Evolutionary conservation across 2,329 filamentous ascomycete genomes (phyloP).

Genomic region (Alternaria brassicae): DNA sequence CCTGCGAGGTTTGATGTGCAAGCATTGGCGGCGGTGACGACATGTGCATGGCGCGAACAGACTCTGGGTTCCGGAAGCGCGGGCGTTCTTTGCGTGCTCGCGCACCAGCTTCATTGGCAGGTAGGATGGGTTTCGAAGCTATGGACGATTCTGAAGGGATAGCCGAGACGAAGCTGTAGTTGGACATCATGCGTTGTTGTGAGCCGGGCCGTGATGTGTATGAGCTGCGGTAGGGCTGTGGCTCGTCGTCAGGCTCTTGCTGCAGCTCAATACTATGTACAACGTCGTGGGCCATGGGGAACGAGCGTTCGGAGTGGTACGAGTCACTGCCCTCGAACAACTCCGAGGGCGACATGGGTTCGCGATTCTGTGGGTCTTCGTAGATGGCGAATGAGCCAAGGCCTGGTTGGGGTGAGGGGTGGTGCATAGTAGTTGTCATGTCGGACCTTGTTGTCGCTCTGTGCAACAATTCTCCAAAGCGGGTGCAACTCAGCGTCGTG

Average conservation of each 20-base stretch:
- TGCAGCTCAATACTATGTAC: slow-evolving; percentile 43
- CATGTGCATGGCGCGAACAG: slow-evolving; percentile 75
- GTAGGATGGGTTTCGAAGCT: slow-evolving; percentile 39
- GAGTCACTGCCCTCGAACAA: slow-evolving; percentile 44
- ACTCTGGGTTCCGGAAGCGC: slow-evolving; percentile 73
- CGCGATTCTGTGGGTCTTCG: slow-evolving; percentile 43
- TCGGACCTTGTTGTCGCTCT: slow-evolving; percentile 20
- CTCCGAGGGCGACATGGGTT: slow-evolving; percentile 39
- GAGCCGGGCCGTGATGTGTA: slow-evolving; percentile 41
- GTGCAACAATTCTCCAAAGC: slow-evolving; percentile 23
- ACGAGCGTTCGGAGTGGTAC: slow-evolving; percentile 43
- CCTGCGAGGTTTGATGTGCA: slow-evolving; percentile 39
- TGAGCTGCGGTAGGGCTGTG: slow-evolving; percentile 41
- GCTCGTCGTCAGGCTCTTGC: slow-evolving; percentile 26
- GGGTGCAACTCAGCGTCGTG: slow-evolving; percentile 23
- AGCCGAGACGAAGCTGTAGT: slow-evolving; percentile 47
- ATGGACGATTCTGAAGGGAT: slow-evolving; percentile 50
- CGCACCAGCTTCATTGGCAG: slow-evolving; percentile 36
- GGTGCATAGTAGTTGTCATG: slow-evolving; percentile 43
- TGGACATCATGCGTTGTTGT: slow-evolving; percentile 38
- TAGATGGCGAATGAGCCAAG: slow-evolving; percentile 44
- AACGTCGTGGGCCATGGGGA: slow-evolving; percentile 37
- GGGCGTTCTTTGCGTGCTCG: slow-evolving; percentile 66
- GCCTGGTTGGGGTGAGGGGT: slow-evolving; percentile 38
- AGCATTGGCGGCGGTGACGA: slow-evolving; percentile 60